Percentiles rank a stretch among this genome's conserved stretches.
These are phyloP conservation scores for Effrenium voratum DNA, from an alignment of 73 alveolate species.

Conservation along the genomic window DNA sequence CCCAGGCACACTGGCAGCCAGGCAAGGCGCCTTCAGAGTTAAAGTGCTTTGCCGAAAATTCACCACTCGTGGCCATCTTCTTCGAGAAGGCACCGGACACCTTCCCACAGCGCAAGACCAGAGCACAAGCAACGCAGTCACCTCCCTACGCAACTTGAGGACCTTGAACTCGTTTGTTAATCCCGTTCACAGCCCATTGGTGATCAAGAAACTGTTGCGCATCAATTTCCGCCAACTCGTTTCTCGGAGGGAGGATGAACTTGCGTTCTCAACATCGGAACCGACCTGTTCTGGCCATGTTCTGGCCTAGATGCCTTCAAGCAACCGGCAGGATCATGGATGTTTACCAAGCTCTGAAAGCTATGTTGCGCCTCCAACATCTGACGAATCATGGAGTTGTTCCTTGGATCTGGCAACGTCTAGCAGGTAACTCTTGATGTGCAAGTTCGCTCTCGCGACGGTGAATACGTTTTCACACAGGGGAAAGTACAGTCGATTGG, in stretches of 20 bases:
- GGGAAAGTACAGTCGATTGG: no score
- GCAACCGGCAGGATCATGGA: not conserved
- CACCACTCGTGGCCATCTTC: slow-evolving; percentile 63
- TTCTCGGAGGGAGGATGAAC: no score
- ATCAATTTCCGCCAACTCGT: no score
- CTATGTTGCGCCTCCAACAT: slow-evolving; percentile 65
- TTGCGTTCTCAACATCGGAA: no score
- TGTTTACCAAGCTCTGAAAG: not conserved
- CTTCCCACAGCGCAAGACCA: not conserved
- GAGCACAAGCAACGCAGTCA: not conserved
- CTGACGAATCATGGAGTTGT: slow-evolving; percentile 86
- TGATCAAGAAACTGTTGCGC: no score
- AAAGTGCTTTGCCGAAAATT: slow-evolving; percentile 69
- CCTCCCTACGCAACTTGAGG: no score
- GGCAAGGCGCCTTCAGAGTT: slow-evolving; percentile 88
- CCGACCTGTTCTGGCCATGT: not conserved
- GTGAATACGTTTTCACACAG: not conserved
- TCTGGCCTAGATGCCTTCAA: not conserved
- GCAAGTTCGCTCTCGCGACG: no score
- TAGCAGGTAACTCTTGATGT: not conserved
- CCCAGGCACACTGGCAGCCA: no score
- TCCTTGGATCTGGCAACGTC: not conserved
- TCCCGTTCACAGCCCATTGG: no score
- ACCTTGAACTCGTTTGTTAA: no score
- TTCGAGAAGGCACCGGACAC: slow-evolving; percentile 87